Percentiles rank a stretch among this genome's conserved stretches.
phyloP scores from a whole-genome alignment of 1,139 yeast species.

The Arxiozyma heterogenica region DNA sequence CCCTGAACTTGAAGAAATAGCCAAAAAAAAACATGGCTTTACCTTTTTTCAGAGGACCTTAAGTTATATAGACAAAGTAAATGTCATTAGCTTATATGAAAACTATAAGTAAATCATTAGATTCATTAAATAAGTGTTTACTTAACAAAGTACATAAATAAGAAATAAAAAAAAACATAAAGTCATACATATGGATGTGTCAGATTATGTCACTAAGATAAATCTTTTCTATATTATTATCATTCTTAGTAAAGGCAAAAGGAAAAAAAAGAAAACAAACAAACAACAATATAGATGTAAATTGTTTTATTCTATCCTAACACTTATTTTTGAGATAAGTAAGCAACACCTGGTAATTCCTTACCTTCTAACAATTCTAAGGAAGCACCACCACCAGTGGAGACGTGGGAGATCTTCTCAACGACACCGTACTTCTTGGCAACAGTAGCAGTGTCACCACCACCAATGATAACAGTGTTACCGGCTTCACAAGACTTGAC shows the following conservation, averaged over 20 bases:
- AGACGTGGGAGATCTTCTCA: conserved; percentile 90
- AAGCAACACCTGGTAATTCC: conserved; percentile 18
- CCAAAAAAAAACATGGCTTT: too few species aligned
- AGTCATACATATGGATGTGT: neutral
- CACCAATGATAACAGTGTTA: conserved; percentile 93
- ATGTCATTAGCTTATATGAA: too few species aligned
- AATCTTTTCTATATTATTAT: neutral
- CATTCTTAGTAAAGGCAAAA: too few species aligned
- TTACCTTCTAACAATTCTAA: conserved; percentile 25
- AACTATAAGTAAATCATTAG: conserved; percentile 1
- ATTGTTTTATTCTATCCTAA: neutral
- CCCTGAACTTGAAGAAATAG: too few species aligned
- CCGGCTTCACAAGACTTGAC: conserved; percentile 80
- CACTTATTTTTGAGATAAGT: conserved; percentile 12
- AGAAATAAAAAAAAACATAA: neutral
- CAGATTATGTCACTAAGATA: neutral
- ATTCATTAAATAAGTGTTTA: conserved; percentile 2
- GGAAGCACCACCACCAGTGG: conserved; percentile 99
- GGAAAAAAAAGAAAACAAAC: neutral
- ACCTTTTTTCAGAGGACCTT: too few species aligned
- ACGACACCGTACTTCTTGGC: conserved; percentile 95
- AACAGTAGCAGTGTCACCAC: conserved; percentile 99
- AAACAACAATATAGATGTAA: neutral
- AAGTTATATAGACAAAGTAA: too few species aligned
- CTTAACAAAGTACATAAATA: conserved; percentile 1